phyloP scores from a whole-genome alignment of 495 filamentous ascomycete genomes.

The Podospora appendiculata region DNA sequence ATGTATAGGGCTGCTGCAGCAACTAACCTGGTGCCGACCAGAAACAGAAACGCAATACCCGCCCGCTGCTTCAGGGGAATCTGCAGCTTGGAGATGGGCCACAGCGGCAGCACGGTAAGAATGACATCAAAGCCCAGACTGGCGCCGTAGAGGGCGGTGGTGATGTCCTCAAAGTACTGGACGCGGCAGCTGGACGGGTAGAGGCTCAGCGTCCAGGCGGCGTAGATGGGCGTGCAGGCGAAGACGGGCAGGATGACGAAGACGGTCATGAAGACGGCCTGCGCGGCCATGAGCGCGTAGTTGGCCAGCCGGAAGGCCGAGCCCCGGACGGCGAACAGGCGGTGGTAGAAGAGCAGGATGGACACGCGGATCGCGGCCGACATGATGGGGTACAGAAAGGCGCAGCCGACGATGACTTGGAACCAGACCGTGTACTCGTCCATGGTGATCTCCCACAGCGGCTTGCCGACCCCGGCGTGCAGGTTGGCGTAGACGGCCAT shows the following conservation, averaged over 20 bases:
- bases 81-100: background rate
- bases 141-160: background rate
- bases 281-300: background rate
- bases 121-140: background rate
- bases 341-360: background rate
- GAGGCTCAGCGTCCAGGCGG: background rate
- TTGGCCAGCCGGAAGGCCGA: background rate
- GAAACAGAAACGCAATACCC: background rate
- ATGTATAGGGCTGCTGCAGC: no score
- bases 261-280: background rate
- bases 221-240: background rate
- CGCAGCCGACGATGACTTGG: background rate
- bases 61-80: background rate
- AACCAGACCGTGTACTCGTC: background rate
- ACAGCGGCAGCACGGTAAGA: background rate
- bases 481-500: background rate
- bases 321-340: background rate
- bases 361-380: background rate
- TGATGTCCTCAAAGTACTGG: background rate
- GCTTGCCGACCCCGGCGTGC: background rate
- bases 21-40: background rate
- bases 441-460: background rate
- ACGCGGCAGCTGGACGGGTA: background rate
- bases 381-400: background rate
- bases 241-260: background rate